Evolutionary conservation across 148 eudicot species (phyloP), one percentile per base, ranked within the genome.

Genomic region (Chenopodium quinoa): DNA sequence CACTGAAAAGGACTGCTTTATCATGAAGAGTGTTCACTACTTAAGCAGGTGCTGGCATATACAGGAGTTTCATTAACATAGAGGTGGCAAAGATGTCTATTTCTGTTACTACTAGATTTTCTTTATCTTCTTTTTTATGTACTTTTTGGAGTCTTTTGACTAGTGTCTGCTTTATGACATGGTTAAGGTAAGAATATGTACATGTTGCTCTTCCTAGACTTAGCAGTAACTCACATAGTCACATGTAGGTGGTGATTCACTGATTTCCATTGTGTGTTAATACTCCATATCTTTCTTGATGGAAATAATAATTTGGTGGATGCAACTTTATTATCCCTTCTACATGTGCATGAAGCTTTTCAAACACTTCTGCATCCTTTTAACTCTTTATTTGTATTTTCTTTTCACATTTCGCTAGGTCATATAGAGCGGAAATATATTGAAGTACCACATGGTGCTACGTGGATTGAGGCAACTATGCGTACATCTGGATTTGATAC

Each of bases 401-500:
- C 20, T 58, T 84, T 76, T 29, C 23, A 32, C 64, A 23, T 16
- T 32, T 52, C 54, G 73, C 76, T 72, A 96, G 99, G 99, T 66
- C 93, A 89, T 81, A 90, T 96, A 79, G 99, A 91, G 88, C 87
- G 99, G 82, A 93, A 89, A 81, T 96, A 83, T 86, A 86, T 96
- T 81, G 93, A 90, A 86, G 98, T 94, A 63, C 99, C 99, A 79
- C 83, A 84, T 89, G 98, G 98, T n/a, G 94, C 99, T 75, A 92
- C 90, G 23, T 96, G 99, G 99, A 91, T 90, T 82, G 99, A 96
- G 90, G 93, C 91, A 73, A 94, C 97, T 48, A 91, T 96, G 99
- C 91, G 93, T 56, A 83, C 95, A 58, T 94, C 94, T 67, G 98
- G 98, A 62, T 92, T 94, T 85, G 93, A 91, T 83, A 92, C 98